phyloP scores from a whole-genome alignment of 192 early-diverging fungal species.

The Coemansia sp. region DNA sequence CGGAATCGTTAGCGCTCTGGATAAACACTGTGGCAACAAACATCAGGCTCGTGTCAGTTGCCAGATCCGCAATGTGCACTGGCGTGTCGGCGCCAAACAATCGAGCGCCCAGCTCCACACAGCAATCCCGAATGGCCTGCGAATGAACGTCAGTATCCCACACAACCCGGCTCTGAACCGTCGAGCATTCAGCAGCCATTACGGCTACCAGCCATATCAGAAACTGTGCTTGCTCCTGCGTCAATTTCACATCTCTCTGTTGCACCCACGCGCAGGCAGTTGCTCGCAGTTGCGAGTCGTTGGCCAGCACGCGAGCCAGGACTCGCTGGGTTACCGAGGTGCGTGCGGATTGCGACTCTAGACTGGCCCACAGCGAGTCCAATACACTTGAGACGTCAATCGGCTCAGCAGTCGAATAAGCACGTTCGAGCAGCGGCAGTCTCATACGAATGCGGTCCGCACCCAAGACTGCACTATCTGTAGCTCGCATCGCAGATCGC shows the following conservation, averaged over 20 bases:
- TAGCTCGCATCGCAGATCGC: neutral
- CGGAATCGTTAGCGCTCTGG: constrained; percentile 7
- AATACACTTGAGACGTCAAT: constrained; percentile 13
- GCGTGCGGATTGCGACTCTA: neutral
- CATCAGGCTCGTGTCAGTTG: constrained; percentile 5
- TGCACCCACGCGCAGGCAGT: constrained; percentile 21
- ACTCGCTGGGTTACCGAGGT: constrained; percentile 12
- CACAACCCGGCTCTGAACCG: neutral
- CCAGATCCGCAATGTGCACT: neutral
- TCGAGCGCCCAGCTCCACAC: constrained; percentile 10
- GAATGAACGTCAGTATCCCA: constrained; percentile 24
- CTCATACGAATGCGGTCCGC: neutral
- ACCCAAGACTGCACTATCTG: neutral
- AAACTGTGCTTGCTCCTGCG: neutral
- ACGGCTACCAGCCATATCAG: constrained; percentile 16
- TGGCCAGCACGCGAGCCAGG: constrained; percentile 21
- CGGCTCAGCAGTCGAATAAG: neutral
- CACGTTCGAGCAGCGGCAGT: constrained; percentile 9
- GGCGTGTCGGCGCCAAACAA: constrained; percentile 2
- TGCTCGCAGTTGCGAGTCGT: constrained; percentile 17
- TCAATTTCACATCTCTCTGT: neutral
- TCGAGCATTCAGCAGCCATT: constrained; percentile 3
- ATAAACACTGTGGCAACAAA: constrained; percentile 22
- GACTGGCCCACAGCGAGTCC: constrained; percentile 11
- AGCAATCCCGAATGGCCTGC: neutral